A percentile compares a stretch with the other conserved stretches of the same genome.
These are phyloP conservation scores for Suillus bovinus DNA, from an alignment of 768 basidiomycete species.

Conservation along the genomic window DNA sequence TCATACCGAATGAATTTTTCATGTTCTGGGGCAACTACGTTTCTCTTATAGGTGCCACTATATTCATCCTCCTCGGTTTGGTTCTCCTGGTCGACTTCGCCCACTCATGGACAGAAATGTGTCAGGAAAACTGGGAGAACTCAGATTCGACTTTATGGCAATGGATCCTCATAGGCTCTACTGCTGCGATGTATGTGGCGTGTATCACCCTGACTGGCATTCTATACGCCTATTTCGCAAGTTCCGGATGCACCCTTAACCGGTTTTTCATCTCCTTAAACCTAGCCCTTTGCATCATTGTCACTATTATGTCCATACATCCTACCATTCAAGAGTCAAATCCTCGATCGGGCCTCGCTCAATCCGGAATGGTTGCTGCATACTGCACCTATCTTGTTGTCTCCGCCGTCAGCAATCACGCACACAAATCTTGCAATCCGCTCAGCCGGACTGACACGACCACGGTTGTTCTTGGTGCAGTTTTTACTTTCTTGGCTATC, in stretches of 20 bases:
- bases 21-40: constrained; percentile 98
- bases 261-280: constrained; percentile 98
- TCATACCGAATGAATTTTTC: constrained; percentile 97
- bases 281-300: constrained; percentile 73
- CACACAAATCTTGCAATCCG: constrained; percentile 87
- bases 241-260: constrained; percentile 85
- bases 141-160: constrained; percentile 91
- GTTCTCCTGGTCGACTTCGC: constrained; percentile 98
- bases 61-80: constrained; percentile 96
- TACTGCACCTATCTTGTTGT: constrained; percentile 97
- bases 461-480: constrained; percentile 84
- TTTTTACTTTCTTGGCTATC: constrained; percentile 97
- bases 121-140: constrained; percentile 93
- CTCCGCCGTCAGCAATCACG: constrained; percentile 92
- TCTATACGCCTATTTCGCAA: constrained; percentile 90
- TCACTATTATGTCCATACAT: constrained; percentile 81
- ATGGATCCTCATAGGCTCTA: constrained; percentile 92
- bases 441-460: constrained; percentile 69
- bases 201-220: constrained; percentile 85
- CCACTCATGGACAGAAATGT: constrained; percentile 97
- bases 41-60: constrained; percentile 85
- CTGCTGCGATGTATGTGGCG: constrained; percentile 82
- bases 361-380: constrained; percentile 94
- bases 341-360: constrained; percentile 92
- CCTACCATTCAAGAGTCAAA: constrained; percentile 90